Conservation (phyloP, 148 eudicot genomes). For the Vaccinium darrowii region DNA sequence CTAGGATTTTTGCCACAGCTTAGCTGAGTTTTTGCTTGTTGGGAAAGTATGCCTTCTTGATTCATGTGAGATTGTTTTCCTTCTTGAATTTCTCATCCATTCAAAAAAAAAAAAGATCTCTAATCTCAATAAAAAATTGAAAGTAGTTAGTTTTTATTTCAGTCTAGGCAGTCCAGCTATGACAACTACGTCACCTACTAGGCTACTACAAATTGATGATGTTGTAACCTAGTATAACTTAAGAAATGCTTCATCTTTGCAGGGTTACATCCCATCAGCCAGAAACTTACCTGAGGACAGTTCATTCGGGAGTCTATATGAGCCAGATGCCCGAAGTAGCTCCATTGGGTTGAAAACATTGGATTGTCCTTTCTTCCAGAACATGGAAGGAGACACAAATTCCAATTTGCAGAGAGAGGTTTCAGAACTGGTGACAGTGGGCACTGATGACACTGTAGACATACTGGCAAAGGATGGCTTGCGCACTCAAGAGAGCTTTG, state of each 20-base stretch:
- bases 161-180: not conserved
- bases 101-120: not conserved
- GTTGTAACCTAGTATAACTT: not conserved
- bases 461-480: conserved; percentile 36
- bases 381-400: conserved; percentile 32
- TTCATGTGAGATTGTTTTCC: not conserved
- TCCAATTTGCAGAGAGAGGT: conserved; percentile 21
- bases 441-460: conserved; percentile 21
- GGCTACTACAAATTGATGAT: not conserved
- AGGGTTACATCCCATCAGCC: conserved; percentile 37
- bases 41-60: not conserved
- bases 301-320: conserved; percentile 26
- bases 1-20: not conserved
- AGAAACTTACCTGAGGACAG: conserved; percentile 33
- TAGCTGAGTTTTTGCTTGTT: not conserved
- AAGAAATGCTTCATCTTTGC: conserved; percentile 15
- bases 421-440: conserved; percentile 28
- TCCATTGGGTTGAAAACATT: conserved; percentile 20
- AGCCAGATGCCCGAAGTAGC: conserved; percentile 28
- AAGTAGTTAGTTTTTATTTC: not conserved
- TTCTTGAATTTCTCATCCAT: not conserved
- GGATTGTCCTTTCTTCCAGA: conserved; percentile 23
- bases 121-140: not conserved
- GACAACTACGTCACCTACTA: not conserved
- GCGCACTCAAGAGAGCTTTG: conserved; percentile 68